These are phyloP conservation scores for Fraxinus nigra DNA, from an alignment of 305 asterid genomes.

Conservation along the genomic window DNA sequence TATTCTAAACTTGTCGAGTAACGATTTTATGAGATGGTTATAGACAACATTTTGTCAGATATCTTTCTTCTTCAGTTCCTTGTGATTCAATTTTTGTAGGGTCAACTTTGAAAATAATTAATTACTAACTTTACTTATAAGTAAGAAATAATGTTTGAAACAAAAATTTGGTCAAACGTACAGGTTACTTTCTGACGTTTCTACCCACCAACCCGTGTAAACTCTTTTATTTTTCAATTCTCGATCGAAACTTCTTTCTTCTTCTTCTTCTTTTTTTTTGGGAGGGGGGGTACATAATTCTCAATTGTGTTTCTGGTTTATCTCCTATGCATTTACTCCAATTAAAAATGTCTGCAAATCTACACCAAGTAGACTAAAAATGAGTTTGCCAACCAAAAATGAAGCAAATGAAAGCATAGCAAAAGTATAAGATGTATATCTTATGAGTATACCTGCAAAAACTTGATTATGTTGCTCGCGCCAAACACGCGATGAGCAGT, in stretches of 20 bases:
- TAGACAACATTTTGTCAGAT: not conserved
- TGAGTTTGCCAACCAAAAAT: not conserved
- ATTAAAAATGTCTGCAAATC: not conserved
- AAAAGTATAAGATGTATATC: not conserved
- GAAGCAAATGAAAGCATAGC: not conserved
- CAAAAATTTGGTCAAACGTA: not conserved
- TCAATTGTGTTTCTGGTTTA: not conserved
- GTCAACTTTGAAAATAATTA: too few relatives aligned
- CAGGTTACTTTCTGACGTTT: not conserved
- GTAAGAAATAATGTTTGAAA: not conserved
- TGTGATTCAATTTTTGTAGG: too few relatives aligned
- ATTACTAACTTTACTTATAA: too few relatives aligned
- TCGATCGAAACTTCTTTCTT: not conserved
- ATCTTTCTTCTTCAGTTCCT: not conserved
- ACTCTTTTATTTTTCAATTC: not conserved
- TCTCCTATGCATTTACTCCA: not conserved
- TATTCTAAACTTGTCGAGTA: not conserved
- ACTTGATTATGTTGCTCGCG: conserved; percentile 78
- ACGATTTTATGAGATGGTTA: not conserved
- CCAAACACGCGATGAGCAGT: conserved; percentile 86
- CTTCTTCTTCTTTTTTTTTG: too few relatives aligned
- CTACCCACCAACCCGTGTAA: not conserved
- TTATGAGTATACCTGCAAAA: conserved; percentile 55
- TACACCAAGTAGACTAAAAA: not conserved
- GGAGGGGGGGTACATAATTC: not conserved